Base-by-base conservation (phyloP, 2,329 filamentous ascomycete genomes). In the Colletotrichum magnum region DNA sequence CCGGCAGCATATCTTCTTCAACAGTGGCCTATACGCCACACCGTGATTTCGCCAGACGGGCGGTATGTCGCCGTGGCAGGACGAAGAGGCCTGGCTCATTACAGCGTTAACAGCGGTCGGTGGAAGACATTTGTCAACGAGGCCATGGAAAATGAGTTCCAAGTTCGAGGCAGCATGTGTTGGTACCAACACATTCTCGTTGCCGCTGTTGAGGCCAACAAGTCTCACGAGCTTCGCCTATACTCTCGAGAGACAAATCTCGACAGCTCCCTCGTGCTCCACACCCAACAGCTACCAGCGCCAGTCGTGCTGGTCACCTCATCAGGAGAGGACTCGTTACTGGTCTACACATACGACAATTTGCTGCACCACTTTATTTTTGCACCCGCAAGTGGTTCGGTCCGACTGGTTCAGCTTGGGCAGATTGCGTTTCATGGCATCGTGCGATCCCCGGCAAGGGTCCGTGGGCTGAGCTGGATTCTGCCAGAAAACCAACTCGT, bases 391-490 rank as follows among this genome's bases (percentile, higher is more conserved):
- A 86, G 88, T n/a, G 90, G 86, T 16, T 84, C 90, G 24, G 88
- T 97, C 41, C 91, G 90, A 51, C 87, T 98, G 36, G 89, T 97
- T 6, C 94, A 97, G 77, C 95, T 98, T n/a, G 96, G 97, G 10
- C 96, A 98, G 78, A 99, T 99, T 75, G 95, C 94, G 13, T 96
- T 99, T 74, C 93, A 99, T 78, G 96, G 96, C 53, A 98, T 99
- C 71, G 95, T 99, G 51, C 87, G 96, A 74, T 97, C 96, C 43
- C 96, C 96, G 12, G 94, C 95, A 24, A 89, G 96, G 77, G 96
- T 99, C 5, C 90, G 96, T 73, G 94, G 95, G 10, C 89, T 99
- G 48, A 98, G 94, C 81, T 99, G 96, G 96, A 93, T 99, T 69
- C 81, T 99, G 58, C 96, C 96, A 2, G 95, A 98, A 75, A 91